Base-by-base conservation (phyloP, 352 stramenopile genomes). In the Globisporangium radiosum region DNA sequence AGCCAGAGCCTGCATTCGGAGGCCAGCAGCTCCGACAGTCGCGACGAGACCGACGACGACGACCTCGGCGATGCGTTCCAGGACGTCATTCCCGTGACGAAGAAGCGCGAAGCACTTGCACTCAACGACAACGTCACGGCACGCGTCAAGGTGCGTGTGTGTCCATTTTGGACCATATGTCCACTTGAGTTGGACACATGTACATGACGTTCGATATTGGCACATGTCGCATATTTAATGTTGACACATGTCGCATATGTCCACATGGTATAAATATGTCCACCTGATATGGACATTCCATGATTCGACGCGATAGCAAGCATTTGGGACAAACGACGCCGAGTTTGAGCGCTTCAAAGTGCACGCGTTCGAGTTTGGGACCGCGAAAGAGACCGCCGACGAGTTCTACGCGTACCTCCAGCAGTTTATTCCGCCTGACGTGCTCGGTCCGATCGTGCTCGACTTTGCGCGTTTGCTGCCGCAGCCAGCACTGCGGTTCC, bases 321-420 rank as follows among this genome's bases (percentile, higher is more conserved):
- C 73, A 8, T 73, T 92, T 49, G 60, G 71, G 0, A 64, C 76
- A 11, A 69, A 87, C n/a, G 70, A 87, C 10, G 52, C 73, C 5
- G 78, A 90, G 47, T 92, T 95, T 39, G 79, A 92, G 43, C 63
- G 59, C 13, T 93, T 93, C 69, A 95, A 93, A 60, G 69, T 68
- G 33, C 81, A 90, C 42, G 82, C 81, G 39, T 69, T 95, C 19
- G 66, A 86, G 19, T 95, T 83, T 63, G 85, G 85, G 44, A 87
- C 76, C 50, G 80, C 69, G 47, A 80, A 90, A 42, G 78, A 90
- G 57, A 66, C 70, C 0, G 80, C 82, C 0, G 70, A 78, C 7
- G 69, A 59, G 4, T 95, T 95, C 45, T 90, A 95, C 44, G 54
- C 37, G 15, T 93, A 92, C 48, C 56, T 95, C 40, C 70, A 67